Evolutionary conservation across 768 basidiomycete genomes (phyloP), one percentile per base, ranked within the genome.

Genomic region (Kwoniella mangroviensis): DNA sequence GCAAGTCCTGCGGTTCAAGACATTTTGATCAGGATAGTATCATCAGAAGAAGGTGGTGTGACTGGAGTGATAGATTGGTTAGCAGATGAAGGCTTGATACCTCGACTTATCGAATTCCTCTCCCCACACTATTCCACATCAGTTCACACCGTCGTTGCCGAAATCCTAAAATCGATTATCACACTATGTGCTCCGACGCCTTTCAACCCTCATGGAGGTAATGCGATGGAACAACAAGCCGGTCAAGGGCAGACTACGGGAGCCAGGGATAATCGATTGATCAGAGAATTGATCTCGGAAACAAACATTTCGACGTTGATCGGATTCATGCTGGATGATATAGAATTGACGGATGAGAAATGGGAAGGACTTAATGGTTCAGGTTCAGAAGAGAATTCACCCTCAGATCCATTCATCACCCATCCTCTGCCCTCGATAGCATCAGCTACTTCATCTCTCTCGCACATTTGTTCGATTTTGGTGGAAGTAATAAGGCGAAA

Each of bases 401-500:
- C 75, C 0, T 74, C 73, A 28, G 80, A 82, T 64, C 76, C 80
- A 45, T 79, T 78, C 70, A 68, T 73, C 42, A 63, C 75, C 0
- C 76, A 81, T 34, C 76, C 77, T 5, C 71, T 82, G 7, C 80
- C 81, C 7, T 79, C 74, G 2, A 63, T 78, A 61, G 73, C 77
- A n/a, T 80, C 80, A 2, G 75, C 80, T 10, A 78, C 82, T 12
- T 97, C 94, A 12, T 92, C 93, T 7, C 89, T 98, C 63, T 87
- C 91, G 28, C 89, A 94, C 72, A 90, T 92, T 12, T 91, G 95
- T 74, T 90, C 91, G 53, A 89, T 98, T 77, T 86, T 98, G 70
- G 91, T 95, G 73, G 96, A 98, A 81, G 87, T 97, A 51, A 97
- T 98, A 74, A 88, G 95, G 63, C 94, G 98, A 82, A 98, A 98